Conservation (phyloP, 257 asterid genomes). For the Rubia yunnanensis region DNA sequence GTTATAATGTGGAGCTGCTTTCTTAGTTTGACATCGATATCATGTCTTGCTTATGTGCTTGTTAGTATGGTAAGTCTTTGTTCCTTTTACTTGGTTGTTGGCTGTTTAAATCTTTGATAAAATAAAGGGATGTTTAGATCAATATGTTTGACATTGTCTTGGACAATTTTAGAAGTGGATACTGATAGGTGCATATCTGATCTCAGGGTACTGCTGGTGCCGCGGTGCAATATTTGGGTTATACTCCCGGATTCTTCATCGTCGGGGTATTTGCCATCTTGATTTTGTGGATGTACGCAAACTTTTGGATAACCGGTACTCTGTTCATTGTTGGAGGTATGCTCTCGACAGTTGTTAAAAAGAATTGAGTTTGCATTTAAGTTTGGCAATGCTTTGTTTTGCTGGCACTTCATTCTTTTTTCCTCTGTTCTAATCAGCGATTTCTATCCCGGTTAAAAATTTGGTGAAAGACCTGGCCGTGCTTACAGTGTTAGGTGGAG, state of each 20-base stretch:
- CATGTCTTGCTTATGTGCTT: conserved; percentile 85
- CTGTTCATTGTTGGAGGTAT: conserved; percentile 95
- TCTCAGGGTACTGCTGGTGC: conserved; percentile 90
- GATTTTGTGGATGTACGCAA: conserved; percentile 95
- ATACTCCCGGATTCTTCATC: conserved; percentile 91
- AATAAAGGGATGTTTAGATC: neutral
- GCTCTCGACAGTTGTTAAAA: conserved; percentile 10
- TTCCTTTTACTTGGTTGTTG: conserved; percentile 1
- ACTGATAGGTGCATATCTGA: conserved; percentile 21
- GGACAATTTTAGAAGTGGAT: neutral
- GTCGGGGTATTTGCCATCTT: conserved; percentile 89
- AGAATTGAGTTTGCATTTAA: neutral
- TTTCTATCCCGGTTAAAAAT: neutral
- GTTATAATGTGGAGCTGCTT: conserved; percentile 97
- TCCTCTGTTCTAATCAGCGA: neutral
- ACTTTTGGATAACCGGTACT: conserved; percentile 95
- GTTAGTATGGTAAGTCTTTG: conserved; percentile 77
- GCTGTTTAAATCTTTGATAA: neutral
- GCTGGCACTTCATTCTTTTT: neutral
- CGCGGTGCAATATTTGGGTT: conserved; percentile 94
- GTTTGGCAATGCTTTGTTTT: neutral
- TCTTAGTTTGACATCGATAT: conserved; percentile 85
- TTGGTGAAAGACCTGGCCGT: neutral
- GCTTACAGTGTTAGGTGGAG: neutral
- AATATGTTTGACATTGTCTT: neutral